Percentiles rank a stretch among this genome's conserved stretches.
Evolutionary conservation across 2,329 filamentous ascomycete genomes (phyloP).

Genomic region (Colletotrichum liriopes): DNA sequence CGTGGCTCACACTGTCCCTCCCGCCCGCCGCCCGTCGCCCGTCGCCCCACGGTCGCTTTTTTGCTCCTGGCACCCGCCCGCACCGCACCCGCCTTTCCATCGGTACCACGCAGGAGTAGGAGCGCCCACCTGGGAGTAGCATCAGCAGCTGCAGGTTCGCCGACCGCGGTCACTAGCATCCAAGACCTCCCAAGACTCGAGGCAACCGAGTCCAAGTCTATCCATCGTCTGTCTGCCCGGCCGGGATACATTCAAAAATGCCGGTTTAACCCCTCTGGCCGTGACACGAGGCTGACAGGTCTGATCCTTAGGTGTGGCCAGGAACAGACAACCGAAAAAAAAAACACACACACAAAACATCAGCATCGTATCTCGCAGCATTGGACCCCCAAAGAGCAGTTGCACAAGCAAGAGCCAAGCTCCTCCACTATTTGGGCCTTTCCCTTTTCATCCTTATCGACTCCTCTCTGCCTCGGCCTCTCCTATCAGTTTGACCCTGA

Average conservation of each 20-base stretch:
- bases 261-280: no score
- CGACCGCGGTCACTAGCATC: not conserved
- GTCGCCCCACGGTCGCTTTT: slow-evolving; percentile 31
- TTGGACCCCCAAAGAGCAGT: not conserved
- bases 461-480: slow-evolving; percentile 2
- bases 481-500: not conserved
- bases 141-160: slow-evolving; percentile 8
- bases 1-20: slow-evolving; percentile 6
- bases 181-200: not conserved
- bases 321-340: not conserved
- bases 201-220: not conserved
- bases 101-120: slow-evolving; percentile 18
- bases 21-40: not conserved
- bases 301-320: not conserved
- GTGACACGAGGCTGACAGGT: not conserved
- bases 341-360: not conserved
- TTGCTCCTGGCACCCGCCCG: slow-evolving; percentile 33
- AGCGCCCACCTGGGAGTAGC: not conserved
- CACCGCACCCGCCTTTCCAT: slow-evolving; percentile 32
- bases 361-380: not conserved
- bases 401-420: slow-evolving; percentile 1
- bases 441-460: slow-evolving; percentile 17
- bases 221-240: not conserved
- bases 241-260: not conserved
- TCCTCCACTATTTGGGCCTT: not conserved